Evolutionary conservation across 2,329 filamentous ascomycete genomes (phyloP), one percentile per base, ranked within the genome.

Genomic region (Akanthomyces muscarius): DNA sequence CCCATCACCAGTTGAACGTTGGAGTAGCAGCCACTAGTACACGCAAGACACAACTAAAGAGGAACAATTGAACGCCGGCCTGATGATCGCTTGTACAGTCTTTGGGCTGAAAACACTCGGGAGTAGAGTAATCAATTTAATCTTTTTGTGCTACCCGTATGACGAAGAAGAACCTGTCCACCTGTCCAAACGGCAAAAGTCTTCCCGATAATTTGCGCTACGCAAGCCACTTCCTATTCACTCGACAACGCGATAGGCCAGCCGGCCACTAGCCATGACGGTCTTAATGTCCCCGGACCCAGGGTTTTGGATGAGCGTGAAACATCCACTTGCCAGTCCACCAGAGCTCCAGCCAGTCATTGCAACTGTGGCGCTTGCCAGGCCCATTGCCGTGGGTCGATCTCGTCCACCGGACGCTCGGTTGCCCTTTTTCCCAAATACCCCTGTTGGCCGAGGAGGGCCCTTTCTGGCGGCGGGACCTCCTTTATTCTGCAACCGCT

Each of bases 221-320:
- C 13, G 25, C 47, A 16, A 23, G 47, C 47, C 47, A 50, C 47
- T 30, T 41, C 38, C 38, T 41, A 3, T 16, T 41, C 38, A 16
- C 38, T 41, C 38, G 47, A 18, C 23, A 28, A 28, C 4, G 47
- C 25, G 13, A 30, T 50, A 28, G 47, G 47, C 47, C 47, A 50
- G 47, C 23, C 21, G 23, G 45, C 23, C 16, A 48, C n/a, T 48
- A 14, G 25, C 18, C 23, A 30, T 21, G 23, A 25, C 33, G 52
- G 52, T n/a, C 52, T 23, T 28, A 25, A 58, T 58, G 44, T 48
- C 55, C 55, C 55, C 42, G 28, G 55, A 48, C 55, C 55, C 55
- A 48, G 55, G 13, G n/a, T 28, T 47, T 48, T 48, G 55, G 55
- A 58, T 58, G 55, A 58, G 42, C 21, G 30, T 41, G 44, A 58